A percentile compares a stretch with the other conserved stretches of the same genome.
Evolutionary conservation across 371 early-diverging fungal genomes (phyloP).

Genomic region (Haplosporangium sp.): DNA sequence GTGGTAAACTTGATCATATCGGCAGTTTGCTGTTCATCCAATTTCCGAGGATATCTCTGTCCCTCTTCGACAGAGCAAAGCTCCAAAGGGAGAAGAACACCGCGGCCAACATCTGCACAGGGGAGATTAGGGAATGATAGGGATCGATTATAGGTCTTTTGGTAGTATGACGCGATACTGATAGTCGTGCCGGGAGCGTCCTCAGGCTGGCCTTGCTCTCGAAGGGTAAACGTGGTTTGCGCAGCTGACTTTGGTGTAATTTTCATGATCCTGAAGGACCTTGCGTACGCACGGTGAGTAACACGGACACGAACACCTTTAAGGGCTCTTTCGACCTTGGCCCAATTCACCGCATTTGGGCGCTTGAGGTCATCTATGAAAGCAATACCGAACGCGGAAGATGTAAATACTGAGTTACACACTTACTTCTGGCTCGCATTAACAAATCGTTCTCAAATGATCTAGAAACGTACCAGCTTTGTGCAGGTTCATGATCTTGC

Average conservation of each 20-base stretch:
- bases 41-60: constrained; percentile 80
- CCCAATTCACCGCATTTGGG: constrained; percentile 15
- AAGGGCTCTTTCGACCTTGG: constrained; percentile 69
- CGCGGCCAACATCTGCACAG: constrained; percentile 75
- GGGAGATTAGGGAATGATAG: constrained; percentile 83
- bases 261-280: constrained; percentile 72
- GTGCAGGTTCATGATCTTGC: constrained; percentile 60
- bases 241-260: constrained; percentile 73
- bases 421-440: background rate
- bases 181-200: constrained; percentile 6
- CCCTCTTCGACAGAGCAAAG: constrained; percentile 84
- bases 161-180: constrained; percentile 65
- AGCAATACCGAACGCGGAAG: background rate
- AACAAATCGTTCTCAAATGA: background rate
- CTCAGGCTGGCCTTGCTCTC: too few relatives aligned
- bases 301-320: constrained; percentile 77
- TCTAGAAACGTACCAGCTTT: constrained; percentile 24
- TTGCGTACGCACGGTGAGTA: constrained; percentile 74
- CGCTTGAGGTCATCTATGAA: constrained; percentile 57
- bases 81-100: constrained; percentile 85
- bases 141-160: constrained; percentile 66
- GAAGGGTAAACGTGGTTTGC: constrained; percentile 70
- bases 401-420: background rate
- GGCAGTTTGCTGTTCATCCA: constrained; percentile 85
- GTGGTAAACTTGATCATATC: constrained; percentile 93